These are phyloP conservation scores for Colletotrichum gloeosporioides DNA, from an alignment of 2,329 filamentous ascomycete genomes.

Conservation along the genomic window DNA sequence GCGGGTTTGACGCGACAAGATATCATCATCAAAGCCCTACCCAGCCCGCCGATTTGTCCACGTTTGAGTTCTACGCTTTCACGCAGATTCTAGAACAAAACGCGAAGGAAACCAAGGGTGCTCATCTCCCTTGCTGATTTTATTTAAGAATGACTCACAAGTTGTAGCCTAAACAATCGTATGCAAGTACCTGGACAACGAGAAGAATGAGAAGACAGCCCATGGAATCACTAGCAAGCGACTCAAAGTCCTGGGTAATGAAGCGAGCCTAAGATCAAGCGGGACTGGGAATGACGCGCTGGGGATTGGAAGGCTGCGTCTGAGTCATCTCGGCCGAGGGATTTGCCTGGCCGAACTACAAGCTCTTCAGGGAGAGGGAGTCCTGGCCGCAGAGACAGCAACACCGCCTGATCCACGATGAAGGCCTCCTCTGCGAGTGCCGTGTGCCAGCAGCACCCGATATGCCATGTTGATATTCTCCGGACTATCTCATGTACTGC, in stretches of 20 bases:
- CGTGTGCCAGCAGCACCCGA: not conserved
- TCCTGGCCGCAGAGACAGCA: not conserved
- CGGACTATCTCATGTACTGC: not conserved
- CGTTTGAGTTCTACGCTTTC: not conserved
- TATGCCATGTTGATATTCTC: not conserved
- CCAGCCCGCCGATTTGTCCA: not conserved
- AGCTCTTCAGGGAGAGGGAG: not conserved
- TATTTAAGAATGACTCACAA: too few species aligned
- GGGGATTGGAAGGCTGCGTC: not conserved
- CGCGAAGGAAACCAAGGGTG: too few species aligned
- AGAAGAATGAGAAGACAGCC: too few species aligned
- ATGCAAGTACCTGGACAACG: too few species aligned
- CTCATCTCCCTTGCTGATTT: too few species aligned
- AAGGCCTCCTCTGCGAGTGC: not conserved
- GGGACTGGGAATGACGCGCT: not conserved
- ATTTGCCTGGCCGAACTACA: not conserved
- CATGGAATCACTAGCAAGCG: not conserved
- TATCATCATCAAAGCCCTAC: not conserved
- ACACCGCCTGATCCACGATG: not conserved
- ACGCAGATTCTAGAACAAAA: too few species aligned
- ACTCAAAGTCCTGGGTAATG: not conserved
- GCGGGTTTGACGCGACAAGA: not conserved
- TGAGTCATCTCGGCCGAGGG: not conserved
- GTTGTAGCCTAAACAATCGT: too few species aligned
- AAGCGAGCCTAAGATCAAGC: not conserved